phyloP scores from a whole-genome alignment of 129 eudicot genomes.

The Erigeron canadensis region DNA sequence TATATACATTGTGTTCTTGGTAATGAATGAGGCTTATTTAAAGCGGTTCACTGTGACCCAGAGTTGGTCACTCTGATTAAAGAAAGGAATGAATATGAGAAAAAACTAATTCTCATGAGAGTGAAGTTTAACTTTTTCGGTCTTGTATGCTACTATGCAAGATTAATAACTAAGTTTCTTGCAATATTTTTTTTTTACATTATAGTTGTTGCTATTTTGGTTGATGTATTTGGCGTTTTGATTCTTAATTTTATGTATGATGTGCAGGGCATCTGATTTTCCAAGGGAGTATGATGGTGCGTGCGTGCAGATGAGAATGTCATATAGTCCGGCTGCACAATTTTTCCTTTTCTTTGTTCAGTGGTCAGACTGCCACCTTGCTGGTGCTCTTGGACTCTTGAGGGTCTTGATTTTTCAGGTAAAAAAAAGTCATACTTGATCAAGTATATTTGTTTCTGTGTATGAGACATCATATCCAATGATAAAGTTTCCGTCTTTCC shows the following conservation, averaged over 20 bases:
- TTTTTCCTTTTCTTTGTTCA: conserved; percentile 85
- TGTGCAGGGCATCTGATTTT: conserved; percentile 79
- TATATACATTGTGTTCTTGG: background rate
- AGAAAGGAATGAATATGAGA: background rate
- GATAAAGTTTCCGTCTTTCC: conserved; percentile 9
- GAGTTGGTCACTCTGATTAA: background rate
- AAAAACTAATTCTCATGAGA: background rate
- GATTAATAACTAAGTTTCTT: background rate
- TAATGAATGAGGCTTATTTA: background rate
- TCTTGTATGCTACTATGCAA: background rate
- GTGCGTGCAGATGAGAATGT: conserved; percentile 91
- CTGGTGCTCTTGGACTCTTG: conserved; percentile 89
- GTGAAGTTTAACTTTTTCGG: background rate
- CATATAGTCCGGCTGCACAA: conserved; percentile 91
- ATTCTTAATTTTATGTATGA: conserved; percentile 3
- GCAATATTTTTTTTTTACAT: background rate
- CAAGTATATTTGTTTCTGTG: background rate
- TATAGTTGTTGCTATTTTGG: conserved; percentile 4
- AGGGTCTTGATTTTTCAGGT: conserved; percentile 86
- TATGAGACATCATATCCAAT: background rate
- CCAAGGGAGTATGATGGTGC: conserved; percentile 93
- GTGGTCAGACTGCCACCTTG: conserved; percentile 90
- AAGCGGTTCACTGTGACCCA: background rate
- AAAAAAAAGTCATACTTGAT: conserved; percentile 14
- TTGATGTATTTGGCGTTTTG: background rate